Evolutionary conservation across 306 rosid species (phyloP).

Genomic region (Inga laurina): DNA sequence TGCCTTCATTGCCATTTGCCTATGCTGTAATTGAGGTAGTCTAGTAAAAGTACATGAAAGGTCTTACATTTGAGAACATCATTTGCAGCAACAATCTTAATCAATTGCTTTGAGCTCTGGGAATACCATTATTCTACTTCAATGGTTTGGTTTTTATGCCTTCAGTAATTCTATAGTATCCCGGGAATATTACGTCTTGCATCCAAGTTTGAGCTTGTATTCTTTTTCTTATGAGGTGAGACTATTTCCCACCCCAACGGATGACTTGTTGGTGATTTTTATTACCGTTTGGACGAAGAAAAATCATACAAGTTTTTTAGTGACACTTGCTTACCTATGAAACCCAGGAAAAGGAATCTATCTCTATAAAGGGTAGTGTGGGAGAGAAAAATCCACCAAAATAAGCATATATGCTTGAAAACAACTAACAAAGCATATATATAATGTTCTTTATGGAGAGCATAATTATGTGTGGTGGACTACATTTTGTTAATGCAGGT

Average conservation of each 20-base stretch:
- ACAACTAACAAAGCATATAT: constrained; percentile 38
- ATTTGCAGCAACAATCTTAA: constrained; percentile 46
- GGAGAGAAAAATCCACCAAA: constrained; percentile 9
- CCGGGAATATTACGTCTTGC: not conserved
- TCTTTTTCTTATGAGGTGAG: too few species aligned
- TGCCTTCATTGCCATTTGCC: constrained; percentile 47
- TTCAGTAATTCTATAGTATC: not conserved
- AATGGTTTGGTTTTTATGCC: constrained; percentile 21
- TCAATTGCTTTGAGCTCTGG: constrained; percentile 36
- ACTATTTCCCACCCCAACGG: too few species aligned
- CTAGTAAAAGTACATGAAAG: constrained; percentile 52
- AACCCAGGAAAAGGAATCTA: constrained; percentile 23
- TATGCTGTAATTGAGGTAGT: constrained; percentile 57
- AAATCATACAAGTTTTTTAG: not conserved
- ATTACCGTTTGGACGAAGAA: not conserved
- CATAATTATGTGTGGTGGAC: constrained; percentile 48
- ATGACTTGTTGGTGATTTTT: not conserved
- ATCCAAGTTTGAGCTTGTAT: not conserved
- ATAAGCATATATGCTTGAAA: constrained; percentile 35
- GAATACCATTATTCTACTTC: constrained; percentile 24
- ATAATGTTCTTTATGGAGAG: constrained; percentile 35
- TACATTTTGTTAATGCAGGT: constrained; percentile 34
- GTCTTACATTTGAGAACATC: constrained; percentile 39
- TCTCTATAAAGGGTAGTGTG: constrained; percentile 20
- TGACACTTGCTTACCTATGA: not conserved